These are phyloP conservation scores for Penicillium frequentans DNA, from an alignment of 2,329 filamentous ascomycete genomes.

Conservation along the genomic window DNA sequence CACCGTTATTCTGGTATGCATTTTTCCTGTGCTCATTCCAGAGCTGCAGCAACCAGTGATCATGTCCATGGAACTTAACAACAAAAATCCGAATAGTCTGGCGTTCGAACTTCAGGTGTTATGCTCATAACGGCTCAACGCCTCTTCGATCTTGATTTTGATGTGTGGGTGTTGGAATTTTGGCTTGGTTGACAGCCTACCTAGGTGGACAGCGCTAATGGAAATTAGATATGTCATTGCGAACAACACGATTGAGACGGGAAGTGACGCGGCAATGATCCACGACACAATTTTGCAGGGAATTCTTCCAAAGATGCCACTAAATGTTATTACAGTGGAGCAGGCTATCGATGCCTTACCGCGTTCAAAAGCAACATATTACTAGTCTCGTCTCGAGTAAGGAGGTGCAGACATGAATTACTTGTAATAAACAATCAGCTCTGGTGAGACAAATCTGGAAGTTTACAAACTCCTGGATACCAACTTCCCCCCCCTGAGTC, in stretches of 20 bases:
- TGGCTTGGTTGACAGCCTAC: background rate
- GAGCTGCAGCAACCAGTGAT: background rate
- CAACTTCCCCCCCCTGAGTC: too few relatives aligned
- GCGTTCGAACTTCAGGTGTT: background rate
- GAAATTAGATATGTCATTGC: background rate
- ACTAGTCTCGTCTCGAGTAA: background rate
- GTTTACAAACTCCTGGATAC: too few relatives aligned
- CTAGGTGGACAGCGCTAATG: background rate
- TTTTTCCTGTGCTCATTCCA: background rate
- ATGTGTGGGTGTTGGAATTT: background rate
- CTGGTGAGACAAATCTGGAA: too few relatives aligned
- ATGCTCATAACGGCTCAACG: background rate
- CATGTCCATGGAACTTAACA: background rate
- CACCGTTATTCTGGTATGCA: background rate
- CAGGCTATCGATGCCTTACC: constrained; percentile 1
- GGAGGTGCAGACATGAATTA: too few relatives aligned
- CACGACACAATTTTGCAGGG: background rate
- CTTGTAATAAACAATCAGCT: too few relatives aligned
- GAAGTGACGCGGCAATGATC: background rate
- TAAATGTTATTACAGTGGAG: background rate
- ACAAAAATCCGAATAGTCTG: background rate
- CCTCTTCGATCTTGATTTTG: constrained; percentile 2
- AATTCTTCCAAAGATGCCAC: constrained; percentile 1
- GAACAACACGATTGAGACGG: background rate
- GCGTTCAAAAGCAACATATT: background rate